Base-by-base conservation (phyloP, 345 rosid genomes). In the Psidium guajava region DNA sequence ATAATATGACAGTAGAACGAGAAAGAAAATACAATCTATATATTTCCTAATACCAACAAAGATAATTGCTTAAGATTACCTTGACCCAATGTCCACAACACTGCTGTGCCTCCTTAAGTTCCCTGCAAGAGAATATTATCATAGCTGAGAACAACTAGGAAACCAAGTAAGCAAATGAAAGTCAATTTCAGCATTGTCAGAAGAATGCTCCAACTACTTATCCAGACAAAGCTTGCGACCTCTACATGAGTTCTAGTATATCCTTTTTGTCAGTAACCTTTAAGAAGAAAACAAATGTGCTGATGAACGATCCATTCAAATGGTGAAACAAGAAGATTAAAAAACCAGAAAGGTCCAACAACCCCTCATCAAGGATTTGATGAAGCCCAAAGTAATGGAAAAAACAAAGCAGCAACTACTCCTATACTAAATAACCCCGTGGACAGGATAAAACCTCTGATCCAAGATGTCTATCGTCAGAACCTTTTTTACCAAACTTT, bases 101-200 rank as follows among this genome's bases (percentile, higher is more conserved):
- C 98, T 96, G 89, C 91, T 86, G 91, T 92, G 99, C 89, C 96
- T 93, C 88, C 93, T 87, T 81, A 96, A 84, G 49, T 89, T 87
- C 81, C 95, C 98, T 93, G 95, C 85, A 91, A 54, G 32, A 82
- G 21, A 85, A 74, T 69, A 44, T 69, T 69, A 5, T 36, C 1
- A 8, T 36, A 69, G 25, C 77, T 36, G 18, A 36, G 77, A 69
- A 69, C 77, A 32, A 40, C 77, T 69, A 69, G 47, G 18, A 53
- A 36, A 86, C 51, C 44, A 32, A 58, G 50, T 11, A 85, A 8
- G 18, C 54, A 50, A 11, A 54, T 54, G 55, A 52, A 44, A 80
- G 58, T 40, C 24, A 36, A 69, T 69, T 58, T 84, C 47, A 27
- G 57, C 77, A 69, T 18, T 18, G 3, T 69, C 47, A 32, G 47